Conservation (phyloP, 2,329 filamentous ascomycete genomes). For the Neopestalotiopsis clavispora region DNA sequence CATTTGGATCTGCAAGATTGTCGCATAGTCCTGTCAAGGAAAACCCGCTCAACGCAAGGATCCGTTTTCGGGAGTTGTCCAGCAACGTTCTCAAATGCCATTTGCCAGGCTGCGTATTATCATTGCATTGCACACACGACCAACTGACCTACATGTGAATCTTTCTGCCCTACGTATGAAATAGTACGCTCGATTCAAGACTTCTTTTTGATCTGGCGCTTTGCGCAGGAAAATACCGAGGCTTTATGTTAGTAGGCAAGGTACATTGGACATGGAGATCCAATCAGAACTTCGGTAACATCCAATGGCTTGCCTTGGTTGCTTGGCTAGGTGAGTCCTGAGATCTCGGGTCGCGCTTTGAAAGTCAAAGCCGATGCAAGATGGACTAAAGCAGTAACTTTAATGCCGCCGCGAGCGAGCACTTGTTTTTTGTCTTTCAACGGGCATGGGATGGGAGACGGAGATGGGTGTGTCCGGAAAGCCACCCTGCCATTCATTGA, state of each 20-base stretch:
- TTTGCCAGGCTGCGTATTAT: no score
- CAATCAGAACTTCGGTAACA: no score
- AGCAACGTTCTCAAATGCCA: background rate
- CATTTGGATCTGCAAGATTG: conserved; percentile 2
- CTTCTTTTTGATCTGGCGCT: no score
- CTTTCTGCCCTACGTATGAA: no score
- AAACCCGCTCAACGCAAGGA: background rate
- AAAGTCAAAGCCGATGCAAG: conserved; percentile 1
- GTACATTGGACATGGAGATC: no score
- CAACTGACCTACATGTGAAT: no score
- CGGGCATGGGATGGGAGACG: background rate
- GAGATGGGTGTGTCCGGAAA: background rate
- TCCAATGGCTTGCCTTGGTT: no score
- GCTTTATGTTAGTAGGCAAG: no score
- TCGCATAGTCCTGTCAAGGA: background rate
- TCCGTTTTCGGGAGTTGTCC: background rate
- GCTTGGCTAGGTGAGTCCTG: background rate
- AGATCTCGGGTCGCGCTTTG: background rate
- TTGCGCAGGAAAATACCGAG: no score
- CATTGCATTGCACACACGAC: no score
- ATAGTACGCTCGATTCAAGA: no score
- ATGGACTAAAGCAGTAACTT: background rate
- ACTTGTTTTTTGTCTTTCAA: background rate
- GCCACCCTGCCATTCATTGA: background rate
- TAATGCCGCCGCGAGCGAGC: background rate